phyloP scores from a whole-genome alignment of 75 land plant genomes.

The Picea sitchensis region DNA sequence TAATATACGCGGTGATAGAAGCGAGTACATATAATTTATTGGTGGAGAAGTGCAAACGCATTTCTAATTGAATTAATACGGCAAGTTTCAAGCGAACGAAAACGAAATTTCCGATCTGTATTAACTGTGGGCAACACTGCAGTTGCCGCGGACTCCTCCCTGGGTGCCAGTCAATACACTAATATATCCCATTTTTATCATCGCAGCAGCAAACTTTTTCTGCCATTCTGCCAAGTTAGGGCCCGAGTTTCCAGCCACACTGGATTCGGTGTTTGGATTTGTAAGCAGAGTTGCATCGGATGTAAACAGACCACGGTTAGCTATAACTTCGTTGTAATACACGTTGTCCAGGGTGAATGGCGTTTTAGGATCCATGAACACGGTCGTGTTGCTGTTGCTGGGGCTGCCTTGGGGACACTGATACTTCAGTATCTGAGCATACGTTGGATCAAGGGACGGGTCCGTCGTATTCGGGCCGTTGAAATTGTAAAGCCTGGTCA shows the following conservation, averaged over 20 bases:
- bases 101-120: no score
- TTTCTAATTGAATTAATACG: no score
- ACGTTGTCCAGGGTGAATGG: slow-evolving; percentile 35
- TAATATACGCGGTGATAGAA: no score
- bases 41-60: no score
- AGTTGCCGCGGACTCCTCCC: no score
- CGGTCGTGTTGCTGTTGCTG: neutral
- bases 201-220: no score
- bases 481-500: slow-evolving; percentile 22
- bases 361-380: slow-evolving; percentile 25
- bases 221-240: no score
- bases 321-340: slow-evolving; percentile 37
- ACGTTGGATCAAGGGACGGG: slow-evolving; percentile 22
- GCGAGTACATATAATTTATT: no score
- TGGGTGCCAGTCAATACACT: no score
- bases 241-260: slow-evolving; percentile 36
- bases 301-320: slow-evolving; percentile 44
- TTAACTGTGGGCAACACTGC: no score
- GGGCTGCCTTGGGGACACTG: slow-evolving; percentile 19
- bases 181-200: no score
- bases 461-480: slow-evolving; percentile 8
- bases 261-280: slow-evolving; percentile 26
- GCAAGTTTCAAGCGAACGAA: no score
- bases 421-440: slow-evolving; percentile 16
- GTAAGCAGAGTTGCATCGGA: slow-evolving; percentile 44